Evolutionary conservation across 2,329 filamentous ascomycete genomes (phyloP).

Genomic region (Colletotrichum sp.): DNA sequence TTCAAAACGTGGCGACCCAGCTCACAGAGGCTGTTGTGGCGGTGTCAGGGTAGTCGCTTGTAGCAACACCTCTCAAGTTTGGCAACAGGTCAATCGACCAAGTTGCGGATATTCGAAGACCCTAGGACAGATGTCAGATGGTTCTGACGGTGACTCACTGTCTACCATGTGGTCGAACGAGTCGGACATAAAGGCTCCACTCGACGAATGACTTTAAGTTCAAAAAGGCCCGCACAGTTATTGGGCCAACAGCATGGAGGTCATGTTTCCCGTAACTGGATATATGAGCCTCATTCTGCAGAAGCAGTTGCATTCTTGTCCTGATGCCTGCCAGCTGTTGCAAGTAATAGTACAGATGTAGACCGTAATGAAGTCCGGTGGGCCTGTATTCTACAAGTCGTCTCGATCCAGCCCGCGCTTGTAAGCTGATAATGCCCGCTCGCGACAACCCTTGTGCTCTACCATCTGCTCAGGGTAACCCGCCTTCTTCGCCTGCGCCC

Average conservation of each 20-base stretch:
- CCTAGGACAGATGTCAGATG: background rate
- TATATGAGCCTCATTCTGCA: background rate
- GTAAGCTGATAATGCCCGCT: constrained; percentile 72
- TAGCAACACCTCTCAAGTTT: background rate
- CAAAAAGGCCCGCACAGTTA: background rate
- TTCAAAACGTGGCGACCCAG: background rate
- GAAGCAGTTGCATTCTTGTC: background rate
- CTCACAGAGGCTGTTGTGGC: rapidly evolving
- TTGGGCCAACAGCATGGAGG: too few species aligned
- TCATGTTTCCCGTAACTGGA: too few species aligned
- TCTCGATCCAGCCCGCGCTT: constrained; percentile 62
- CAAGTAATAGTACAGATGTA: background rate
- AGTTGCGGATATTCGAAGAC: background rate
- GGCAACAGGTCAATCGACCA: background rate
- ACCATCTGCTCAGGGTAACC: constrained; percentile 81
- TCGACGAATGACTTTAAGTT: background rate
- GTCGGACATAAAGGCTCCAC: background rate
- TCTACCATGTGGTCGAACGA: background rate
- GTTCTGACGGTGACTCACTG: background rate
- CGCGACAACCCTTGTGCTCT: constrained; percentile 72
- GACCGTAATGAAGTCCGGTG: background rate
- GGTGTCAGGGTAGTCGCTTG: background rate
- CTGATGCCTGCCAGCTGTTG: background rate
- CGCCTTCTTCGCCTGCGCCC: constrained; percentile 61
- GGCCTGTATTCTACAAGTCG: constrained; percentile 12